These are phyloP conservation scores for Vaccinium vitisidaea DNA, from an alignment of 148 eudicot species.

Conservation along the genomic window DNA sequence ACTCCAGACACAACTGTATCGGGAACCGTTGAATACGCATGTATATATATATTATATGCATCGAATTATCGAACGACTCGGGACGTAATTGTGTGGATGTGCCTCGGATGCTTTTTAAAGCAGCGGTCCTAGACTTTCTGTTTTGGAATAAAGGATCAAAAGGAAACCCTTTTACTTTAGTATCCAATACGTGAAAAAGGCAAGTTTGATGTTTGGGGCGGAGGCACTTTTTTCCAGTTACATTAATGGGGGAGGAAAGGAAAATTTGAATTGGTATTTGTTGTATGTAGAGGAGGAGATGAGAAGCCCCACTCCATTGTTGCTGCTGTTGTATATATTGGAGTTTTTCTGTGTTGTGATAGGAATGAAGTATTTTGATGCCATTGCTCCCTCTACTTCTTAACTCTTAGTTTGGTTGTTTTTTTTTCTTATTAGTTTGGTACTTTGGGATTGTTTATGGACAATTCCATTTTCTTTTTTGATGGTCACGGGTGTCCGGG, in stretches of 20 bases:
- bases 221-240: background rate
- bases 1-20: too few relatives aligned
- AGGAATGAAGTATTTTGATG: background rate
- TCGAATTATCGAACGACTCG: too few relatives aligned
- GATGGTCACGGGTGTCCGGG: too few relatives aligned
- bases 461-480: background rate
- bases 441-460: background rate
- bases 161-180: too few relatives aligned
- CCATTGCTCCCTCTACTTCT: background rate
- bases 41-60: too few relatives aligned
- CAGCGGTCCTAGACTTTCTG: too few relatives aligned
- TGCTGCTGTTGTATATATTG: background rate
- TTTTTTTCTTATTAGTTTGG: background rate
- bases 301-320: background rate
- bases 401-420: too few relatives aligned
- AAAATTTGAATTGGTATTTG: background rate
- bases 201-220: background rate
- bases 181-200: too few relatives aligned
- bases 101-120: too few relatives aligned
- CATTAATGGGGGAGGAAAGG: background rate
- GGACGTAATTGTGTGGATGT: too few relatives aligned
- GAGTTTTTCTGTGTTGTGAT: background rate
- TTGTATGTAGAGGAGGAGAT: background rate
- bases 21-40: too few relatives aligned
- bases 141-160: too few relatives aligned